Percentiles rank a stretch among this genome's conserved stretches.
phyloP scores from a whole-genome alignment of 768 basidiomycete species.

The Hypholoma sublateritium region DNA sequence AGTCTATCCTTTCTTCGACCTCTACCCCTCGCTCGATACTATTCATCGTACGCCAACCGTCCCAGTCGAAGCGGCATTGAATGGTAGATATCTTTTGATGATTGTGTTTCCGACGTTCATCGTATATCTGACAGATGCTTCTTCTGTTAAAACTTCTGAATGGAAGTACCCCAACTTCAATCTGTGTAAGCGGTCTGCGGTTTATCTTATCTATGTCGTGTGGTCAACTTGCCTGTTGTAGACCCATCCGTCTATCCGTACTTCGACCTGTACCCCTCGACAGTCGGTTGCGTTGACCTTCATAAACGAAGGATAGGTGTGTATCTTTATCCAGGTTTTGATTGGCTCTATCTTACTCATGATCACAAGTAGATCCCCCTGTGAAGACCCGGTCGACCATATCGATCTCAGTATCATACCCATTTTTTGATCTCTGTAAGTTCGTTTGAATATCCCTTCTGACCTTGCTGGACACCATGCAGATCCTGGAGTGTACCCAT shows the following conservation, averaged over 20 bases:
- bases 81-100: not conserved
- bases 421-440: conserved; percentile 1
- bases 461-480: not conserved
- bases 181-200: not conserved
- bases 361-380: not conserved
- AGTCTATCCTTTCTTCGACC: conserved; percentile 18
- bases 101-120: not conserved
- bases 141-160: not conserved
- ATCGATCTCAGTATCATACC: not conserved
- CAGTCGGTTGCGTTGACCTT: no score
- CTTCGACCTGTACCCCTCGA: conserved; percentile 29
- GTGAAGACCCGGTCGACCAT: not conserved
- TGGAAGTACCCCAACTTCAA: not conserved
- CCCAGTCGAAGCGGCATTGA: not conserved
- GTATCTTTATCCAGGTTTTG: no score
- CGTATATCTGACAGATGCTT: not conserved
- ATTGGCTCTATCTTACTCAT: no score
- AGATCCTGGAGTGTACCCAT: conserved; percentile 5
- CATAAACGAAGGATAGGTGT: no score
- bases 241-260: conserved; percentile 35
- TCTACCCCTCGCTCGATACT: not conserved
- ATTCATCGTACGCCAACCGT: not conserved
- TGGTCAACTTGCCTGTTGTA: conserved; percentile 4
- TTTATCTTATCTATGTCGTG: not conserved
- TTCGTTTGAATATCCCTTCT: not conserved